These are phyloP conservation scores for Plasmodium reichenowi DNA, from an alignment of 169 alveolate species.

Conservation along the genomic window DNA sequence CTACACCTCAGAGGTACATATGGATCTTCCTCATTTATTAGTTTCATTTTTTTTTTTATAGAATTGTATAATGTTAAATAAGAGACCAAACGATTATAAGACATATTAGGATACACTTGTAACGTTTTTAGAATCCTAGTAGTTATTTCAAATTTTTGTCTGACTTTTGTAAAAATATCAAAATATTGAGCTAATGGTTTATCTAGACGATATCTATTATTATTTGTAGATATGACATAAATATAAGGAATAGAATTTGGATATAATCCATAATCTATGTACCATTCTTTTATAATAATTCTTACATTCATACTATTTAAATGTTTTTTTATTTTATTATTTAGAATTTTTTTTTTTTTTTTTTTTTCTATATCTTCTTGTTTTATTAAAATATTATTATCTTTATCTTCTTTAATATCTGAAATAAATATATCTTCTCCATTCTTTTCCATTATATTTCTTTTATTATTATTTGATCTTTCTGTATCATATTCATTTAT, in stretches of 20 bases:
- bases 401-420: no score
- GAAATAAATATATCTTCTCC: no score
- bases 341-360: slow-evolving; percentile 25
- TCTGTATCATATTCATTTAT: no score
- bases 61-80: slow-evolving; percentile 18
- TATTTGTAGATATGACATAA: slow-evolving; percentile 27
- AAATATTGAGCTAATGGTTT: slow-evolving; percentile 9
- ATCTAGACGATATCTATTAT: slow-evolving; percentile 22
- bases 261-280: slow-evolving; percentile 27
- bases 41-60: neutral
- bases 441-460: neutral
- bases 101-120: slow-evolving; percentile 13
- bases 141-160: slow-evolving; percentile 35
- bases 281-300: slow-evolving; percentile 37
- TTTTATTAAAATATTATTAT: no score
- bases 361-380: neutral
- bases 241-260: slow-evolving; percentile 25
- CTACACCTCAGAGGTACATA: neutral
- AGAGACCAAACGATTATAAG: slow-evolving; percentile 14
- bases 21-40: neutral
- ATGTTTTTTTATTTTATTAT: slow-evolving; percentile 31
- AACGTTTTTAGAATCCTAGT: slow-evolving; percentile 24
- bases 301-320: slow-evolving; percentile 19
- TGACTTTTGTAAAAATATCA: slow-evolving; percentile 13
- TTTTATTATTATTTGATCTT: neutral